Percentiles rank a stretch among this genome's conserved stretches.
Evolutionary conservation across 306 rosid species (phyloP).

Genomic region (Comarum palustre): DNA sequence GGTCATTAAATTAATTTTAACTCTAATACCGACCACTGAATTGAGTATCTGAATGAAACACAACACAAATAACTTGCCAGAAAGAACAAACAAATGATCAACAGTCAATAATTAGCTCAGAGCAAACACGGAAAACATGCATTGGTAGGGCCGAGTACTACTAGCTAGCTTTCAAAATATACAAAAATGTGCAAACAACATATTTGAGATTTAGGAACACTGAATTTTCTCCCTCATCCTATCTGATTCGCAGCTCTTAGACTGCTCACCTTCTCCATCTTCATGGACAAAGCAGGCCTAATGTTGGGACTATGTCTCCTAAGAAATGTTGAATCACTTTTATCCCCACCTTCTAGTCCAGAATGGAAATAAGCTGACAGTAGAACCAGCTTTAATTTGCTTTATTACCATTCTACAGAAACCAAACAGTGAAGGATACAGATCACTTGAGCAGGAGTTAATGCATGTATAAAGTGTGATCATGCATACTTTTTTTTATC

Average conservation of each 20-base stretch:
- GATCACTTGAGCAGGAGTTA: background rate
- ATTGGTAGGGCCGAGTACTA: background rate
- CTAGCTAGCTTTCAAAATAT: background rate
- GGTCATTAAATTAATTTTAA: background rate
- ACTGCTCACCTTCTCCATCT: background rate
- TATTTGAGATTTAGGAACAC: background rate
- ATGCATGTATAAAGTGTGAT: background rate
- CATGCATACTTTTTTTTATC: background rate
- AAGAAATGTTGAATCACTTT: background rate
- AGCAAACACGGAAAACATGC: background rate
- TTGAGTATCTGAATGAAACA: background rate
- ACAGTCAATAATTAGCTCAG: background rate
- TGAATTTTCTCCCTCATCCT: background rate
- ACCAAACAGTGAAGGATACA: background rate
- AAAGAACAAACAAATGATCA: background rate
- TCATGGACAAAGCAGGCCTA: background rate
- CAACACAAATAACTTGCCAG: background rate
- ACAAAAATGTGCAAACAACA: background rate
- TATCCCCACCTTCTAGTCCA: background rate
- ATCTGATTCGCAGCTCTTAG: background rate
- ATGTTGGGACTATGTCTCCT: background rate
- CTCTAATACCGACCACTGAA: background rate
- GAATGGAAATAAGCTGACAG: background rate
- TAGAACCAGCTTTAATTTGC: background rate
- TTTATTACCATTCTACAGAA: background rate